These are phyloP conservation scores for Solanum tacnaense DNA, from an alignment of 257 asterid species.

Conservation along the genomic window DNA sequence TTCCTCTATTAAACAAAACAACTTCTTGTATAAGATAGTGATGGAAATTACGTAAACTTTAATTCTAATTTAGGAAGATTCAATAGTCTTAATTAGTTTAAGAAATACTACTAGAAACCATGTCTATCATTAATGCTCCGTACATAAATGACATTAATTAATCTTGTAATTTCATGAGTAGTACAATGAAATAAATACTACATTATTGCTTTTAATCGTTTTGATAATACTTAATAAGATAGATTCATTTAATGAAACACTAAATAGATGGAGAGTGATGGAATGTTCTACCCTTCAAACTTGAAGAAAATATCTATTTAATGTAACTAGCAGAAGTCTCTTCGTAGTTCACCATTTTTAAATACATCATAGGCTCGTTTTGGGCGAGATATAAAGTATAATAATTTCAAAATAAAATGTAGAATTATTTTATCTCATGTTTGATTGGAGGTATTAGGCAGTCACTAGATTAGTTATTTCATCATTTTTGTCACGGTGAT, in stretches of 20 bases:
- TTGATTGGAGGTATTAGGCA: too few relatives aligned
- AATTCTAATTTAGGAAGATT: background rate
- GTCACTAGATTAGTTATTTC: too few relatives aligned
- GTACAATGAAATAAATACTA: background rate
- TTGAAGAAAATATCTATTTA: background rate
- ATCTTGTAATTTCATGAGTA: background rate
- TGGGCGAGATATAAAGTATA: too few relatives aligned
- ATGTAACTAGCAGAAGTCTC: background rate
- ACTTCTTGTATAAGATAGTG: background rate
- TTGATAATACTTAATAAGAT: background rate
- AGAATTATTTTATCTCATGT: fast-evolving
- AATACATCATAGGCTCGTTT: too few relatives aligned
- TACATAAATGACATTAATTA: background rate
- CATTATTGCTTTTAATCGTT: background rate
- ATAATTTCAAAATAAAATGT: too few relatives aligned
- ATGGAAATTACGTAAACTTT: background rate
- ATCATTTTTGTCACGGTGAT: too few relatives aligned
- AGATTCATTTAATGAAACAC: background rate
- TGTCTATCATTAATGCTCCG: background rate
- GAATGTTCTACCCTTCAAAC: background rate
- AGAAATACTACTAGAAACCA: background rate
- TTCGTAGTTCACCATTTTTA: background rate
- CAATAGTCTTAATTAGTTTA: background rate
- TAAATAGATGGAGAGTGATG: background rate
- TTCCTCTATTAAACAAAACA: background rate